Evolutionary conservation across 495 filamentous ascomycete species (phyloP).

Genomic region (Aspergillus avenaceus): DNA sequence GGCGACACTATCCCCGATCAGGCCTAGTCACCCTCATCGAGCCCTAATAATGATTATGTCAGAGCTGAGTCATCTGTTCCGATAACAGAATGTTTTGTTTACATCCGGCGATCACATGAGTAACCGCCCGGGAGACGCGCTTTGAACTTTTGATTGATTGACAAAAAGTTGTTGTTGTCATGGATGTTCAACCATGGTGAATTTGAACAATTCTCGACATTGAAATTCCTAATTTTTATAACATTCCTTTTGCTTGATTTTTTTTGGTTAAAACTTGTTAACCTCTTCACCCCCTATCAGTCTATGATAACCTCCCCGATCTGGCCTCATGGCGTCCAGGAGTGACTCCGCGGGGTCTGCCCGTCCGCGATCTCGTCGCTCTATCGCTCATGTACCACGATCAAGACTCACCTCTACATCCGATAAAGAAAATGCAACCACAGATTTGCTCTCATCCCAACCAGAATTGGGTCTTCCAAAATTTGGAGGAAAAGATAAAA

Average conservation of each 20-base stretch:
- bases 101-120: constrained; percentile 33
- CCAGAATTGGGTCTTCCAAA: constrained; percentile 27
- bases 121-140: constrained; percentile 30
- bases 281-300: background rate
- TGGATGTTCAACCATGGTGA: too few relatives aligned
- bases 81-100: constrained; percentile 35
- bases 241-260: too few relatives aligned
- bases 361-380: constrained; percentile 66
- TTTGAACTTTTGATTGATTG: background rate
- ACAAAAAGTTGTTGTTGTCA: background rate
- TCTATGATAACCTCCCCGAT: constrained; percentile 13
- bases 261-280: background rate
- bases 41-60: constrained; percentile 23
- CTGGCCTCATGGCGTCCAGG: constrained; percentile 33
- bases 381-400: constrained; percentile 63
- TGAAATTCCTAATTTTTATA: too few relatives aligned
- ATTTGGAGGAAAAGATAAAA: constrained; percentile 51
- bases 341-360: constrained; percentile 31
- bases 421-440: constrained; percentile 72
- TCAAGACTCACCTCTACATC: constrained; percentile 37
- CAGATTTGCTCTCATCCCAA: constrained; percentile 47
- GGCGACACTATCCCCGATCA: constrained; percentile 27
- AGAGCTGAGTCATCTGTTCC: background rate
- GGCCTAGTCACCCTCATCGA: constrained; percentile 37
- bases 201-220: too few relatives aligned